phyloP scores from a whole-genome alignment of 495 filamentous ascomycete genomes.

The Mycothermus thermophilus region DNA sequence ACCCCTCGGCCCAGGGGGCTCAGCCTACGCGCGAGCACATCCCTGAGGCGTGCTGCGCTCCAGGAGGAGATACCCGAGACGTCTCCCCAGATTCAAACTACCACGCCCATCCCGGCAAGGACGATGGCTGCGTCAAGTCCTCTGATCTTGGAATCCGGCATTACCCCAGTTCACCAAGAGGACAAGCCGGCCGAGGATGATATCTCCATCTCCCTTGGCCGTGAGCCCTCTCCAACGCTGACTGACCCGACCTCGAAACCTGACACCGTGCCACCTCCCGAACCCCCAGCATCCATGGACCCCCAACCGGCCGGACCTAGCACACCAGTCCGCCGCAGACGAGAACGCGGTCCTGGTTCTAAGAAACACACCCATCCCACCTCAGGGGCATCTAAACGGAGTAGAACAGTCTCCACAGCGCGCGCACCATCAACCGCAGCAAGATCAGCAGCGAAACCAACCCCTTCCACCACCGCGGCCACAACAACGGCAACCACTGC shows the following conservation, averaged over 20 bases:
- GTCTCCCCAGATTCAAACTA: not conserved
- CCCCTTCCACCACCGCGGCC: not conserved
- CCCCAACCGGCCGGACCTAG: too few relatives aligned
- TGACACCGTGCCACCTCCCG: too few relatives aligned
- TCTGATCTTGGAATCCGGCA: not conserved
- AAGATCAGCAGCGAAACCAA: not conserved
- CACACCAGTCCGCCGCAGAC: too few relatives aligned
- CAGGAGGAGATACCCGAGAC: conserved; percentile 2
- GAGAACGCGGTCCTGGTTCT: too few relatives aligned
- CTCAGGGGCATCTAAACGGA: too few relatives aligned
- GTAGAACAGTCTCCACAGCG: not conserved
- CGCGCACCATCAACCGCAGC: not conserved
- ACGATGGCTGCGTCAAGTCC: too few relatives aligned
- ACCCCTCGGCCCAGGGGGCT: not conserved
- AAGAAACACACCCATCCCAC: too few relatives aligned
- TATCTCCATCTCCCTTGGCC: not conserved
- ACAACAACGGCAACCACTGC: not conserved
- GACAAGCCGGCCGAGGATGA: not conserved
- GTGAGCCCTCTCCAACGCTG: conserved; percentile 4
- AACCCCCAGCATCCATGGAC: too few relatives aligned
- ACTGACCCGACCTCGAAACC: not conserved
- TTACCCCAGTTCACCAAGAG: not conserved
- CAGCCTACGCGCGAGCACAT: not conserved
- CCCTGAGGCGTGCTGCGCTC: not conserved
- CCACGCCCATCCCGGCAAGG: not conserved